phyloP scores from a whole-genome alignment of 345 rosid species.

The Populus tremula region DNA sequence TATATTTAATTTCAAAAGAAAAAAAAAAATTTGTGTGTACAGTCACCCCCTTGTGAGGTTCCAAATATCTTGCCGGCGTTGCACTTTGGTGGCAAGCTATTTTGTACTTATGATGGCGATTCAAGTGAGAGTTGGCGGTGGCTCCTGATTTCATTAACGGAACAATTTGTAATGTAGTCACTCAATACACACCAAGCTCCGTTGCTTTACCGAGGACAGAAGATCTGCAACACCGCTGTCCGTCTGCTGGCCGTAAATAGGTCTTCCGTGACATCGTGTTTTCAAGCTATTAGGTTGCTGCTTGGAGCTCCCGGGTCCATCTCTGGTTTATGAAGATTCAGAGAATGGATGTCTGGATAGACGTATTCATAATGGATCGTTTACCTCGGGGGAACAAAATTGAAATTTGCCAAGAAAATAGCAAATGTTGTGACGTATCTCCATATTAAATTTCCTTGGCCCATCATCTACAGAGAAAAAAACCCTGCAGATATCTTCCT shows the following conservation, averaged over 20 bases:
- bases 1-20: conserved; percentile 5
- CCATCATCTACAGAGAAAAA: conserved; percentile 1
- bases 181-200: neutral
- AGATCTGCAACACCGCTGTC: no score
- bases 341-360: neutral
- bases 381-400: conserved; percentile 13
- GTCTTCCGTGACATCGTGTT: neutral
- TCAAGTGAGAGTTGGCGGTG: no score
- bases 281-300: conserved; percentile 7
- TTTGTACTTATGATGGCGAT: no score
- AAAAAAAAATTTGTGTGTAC: neutral
- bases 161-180: neutral
- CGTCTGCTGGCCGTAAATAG: neutral
- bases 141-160: no score
- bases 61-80: neutral
- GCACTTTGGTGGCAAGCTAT: neutral
- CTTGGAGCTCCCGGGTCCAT: conserved; percentile 2
- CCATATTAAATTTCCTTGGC: conserved; percentile 12
- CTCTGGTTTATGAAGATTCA: conserved; percentile 5
- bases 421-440: conserved; percentile 17
- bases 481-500: neutral
- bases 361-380: neutral
- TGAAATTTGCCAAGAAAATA: conserved; percentile 13
- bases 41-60: neutral
- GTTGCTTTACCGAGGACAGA: neutral